A percentile compares a stretch with the other conserved stretches of the same genome.
phyloP scores from a whole-genome alignment of 352 stramenopile genomes.

The Globisporangium paddicum region DNA sequence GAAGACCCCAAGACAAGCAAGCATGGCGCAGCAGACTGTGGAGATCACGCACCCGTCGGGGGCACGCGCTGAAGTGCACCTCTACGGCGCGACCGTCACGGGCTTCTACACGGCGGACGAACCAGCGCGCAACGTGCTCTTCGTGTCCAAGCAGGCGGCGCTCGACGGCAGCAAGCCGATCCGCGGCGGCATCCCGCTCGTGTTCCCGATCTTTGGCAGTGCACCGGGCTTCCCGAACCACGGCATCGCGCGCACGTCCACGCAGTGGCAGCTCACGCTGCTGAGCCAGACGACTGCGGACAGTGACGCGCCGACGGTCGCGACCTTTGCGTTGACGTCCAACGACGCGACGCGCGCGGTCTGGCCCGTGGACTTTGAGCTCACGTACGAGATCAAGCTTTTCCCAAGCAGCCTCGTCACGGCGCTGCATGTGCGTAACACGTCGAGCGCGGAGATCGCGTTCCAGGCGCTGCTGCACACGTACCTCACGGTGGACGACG shows the following conservation, averaged over 20 bases:
- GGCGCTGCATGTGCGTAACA: slow-evolving; percentile 90
- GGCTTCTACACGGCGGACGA: slow-evolving; percentile 73
- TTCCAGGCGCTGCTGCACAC: slow-evolving; percentile 96
- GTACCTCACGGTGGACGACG: slow-evolving; percentile 87
- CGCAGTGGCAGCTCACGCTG: slow-evolving; percentile 55
- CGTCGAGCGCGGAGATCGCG: slow-evolving; percentile 64
- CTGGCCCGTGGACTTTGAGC: slow-evolving; percentile 76
- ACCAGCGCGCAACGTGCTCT: slow-evolving; percentile 86
- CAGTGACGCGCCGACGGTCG: slow-evolving; percentile 38
- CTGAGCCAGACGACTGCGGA: slow-evolving; percentile 36
- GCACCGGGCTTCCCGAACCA: slow-evolving; percentile 89
- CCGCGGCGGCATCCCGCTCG: slow-evolving; percentile 93
- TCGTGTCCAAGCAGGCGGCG: slow-evolving; percentile 86
- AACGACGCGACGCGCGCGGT: slow-evolving; percentile 38
- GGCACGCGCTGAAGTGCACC: slow-evolving; percentile 70
- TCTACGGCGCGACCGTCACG: slow-evolving; percentile 92
- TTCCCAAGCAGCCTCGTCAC: slow-evolving; percentile 77
- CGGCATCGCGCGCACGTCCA: slow-evolving; percentile 88
- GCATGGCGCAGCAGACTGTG: slow-evolving; percentile 17
- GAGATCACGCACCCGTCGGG: slow-evolving; percentile 63
- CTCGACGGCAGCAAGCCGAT: slow-evolving; percentile 93
- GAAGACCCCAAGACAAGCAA: background rate
- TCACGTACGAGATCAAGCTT: slow-evolving; percentile 88
- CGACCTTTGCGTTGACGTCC: slow-evolving; percentile 55
- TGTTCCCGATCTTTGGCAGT: slow-evolving; percentile 95